Evolutionary conservation across 2,329 filamentous ascomycete species (phyloP), one percentile per base, ranked within the genome.

Genomic region (Botrytis paeoniae): DNA sequence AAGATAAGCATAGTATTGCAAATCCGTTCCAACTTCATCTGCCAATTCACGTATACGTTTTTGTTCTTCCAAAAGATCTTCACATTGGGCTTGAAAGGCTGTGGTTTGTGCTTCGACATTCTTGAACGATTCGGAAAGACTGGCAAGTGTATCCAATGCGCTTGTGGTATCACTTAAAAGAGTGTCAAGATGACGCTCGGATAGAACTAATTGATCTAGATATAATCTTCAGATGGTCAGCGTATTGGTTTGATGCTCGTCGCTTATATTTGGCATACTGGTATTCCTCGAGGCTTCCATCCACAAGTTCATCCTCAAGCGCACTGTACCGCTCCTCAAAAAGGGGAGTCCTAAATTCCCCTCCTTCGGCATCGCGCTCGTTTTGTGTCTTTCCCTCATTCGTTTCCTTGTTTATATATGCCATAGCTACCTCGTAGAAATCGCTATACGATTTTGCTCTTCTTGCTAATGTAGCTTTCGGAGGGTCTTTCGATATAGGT

Each of bases 1-100:
- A 9, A 99, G 87, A 80, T 97, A 98, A 32, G 92, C 89, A 82
- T 99, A 99, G 82, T 97, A 98, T 80, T 95, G 91, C n/a, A 98
- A 85, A 78, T 98, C 97, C 37, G 93, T 92, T 39, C 93, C 92
- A 73, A 99, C 92, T 73, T 94, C 91, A 77, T 97, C 89, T 4
- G 94, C 94, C 60, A 99, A 87, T 76, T 87, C 88, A 75, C 93
- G 90, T 59, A 98, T 86, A 37, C 93, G 89, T 78, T 88, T 89
- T 83, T 98, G 94, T 78, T 97, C 95, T 1, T 88, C 86, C 43
- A 98, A 84, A 3, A 99, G 86, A 73, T 93, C 92, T 80, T 98
- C 94, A 82, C 96, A 99, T 82, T 97, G 94, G 64, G 92, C 89
- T 81, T 95, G 93, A 84, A 99, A 98, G 22, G 92, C 91, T n/a